A percentile compares a stretch with the other conserved stretches of the same genome.
phyloP scores from a whole-genome alignment of 495 filamentous ascomycete genomes.

The Astrothelium subdiscretum region DNA sequence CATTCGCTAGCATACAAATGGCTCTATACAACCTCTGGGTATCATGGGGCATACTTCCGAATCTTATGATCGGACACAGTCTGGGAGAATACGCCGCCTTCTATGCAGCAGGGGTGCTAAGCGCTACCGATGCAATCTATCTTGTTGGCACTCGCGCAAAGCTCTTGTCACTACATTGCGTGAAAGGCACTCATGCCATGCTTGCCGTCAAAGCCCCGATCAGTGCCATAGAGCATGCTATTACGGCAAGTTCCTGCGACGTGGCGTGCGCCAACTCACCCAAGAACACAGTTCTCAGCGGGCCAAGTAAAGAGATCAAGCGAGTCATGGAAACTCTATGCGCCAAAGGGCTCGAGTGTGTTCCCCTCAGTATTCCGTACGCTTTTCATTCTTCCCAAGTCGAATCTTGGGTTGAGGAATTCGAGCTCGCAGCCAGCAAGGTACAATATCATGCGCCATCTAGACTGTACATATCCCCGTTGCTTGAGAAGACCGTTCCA shows the following conservation, averaged over 20 bases:
- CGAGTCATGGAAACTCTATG: constrained; percentile 7
- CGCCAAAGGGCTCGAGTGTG: constrained; percentile 14
- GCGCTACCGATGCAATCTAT: constrained; percentile 10
- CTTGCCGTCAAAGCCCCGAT: constrained; percentile 17
- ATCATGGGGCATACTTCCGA: constrained; percentile 27
- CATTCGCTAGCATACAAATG: constrained; percentile 24
- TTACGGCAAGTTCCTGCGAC: constrained; percentile 6
- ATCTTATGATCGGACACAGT: constrained; percentile 24
- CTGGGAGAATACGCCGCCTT: constrained; percentile 23
- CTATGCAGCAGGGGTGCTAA: constrained; percentile 16
- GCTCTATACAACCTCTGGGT: constrained; percentile 26
- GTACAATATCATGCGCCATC: constrained; percentile 48
- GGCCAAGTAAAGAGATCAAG: constrained; percentile 14
- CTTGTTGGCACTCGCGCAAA: constrained; percentile 15
- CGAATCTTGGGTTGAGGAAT: constrained; percentile 56
- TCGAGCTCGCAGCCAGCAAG: constrained; percentile 44
- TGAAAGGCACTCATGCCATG: constrained; percentile 17
- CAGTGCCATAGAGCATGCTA: constrained; percentile 3
- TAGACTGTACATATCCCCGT: constrained; percentile 66
- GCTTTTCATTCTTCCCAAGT: constrained; percentile 78
- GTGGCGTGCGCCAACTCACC: constrained; percentile 31
- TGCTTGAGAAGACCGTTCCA: constrained; percentile 47
- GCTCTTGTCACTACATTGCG: constrained; percentile 12
- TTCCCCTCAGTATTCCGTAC: constrained; percentile 58
- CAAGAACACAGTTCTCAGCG: constrained; percentile 25